Base-by-base conservation (phyloP, 2,329 filamentous ascomycete species). In the Ophiostoma montium region DNA sequence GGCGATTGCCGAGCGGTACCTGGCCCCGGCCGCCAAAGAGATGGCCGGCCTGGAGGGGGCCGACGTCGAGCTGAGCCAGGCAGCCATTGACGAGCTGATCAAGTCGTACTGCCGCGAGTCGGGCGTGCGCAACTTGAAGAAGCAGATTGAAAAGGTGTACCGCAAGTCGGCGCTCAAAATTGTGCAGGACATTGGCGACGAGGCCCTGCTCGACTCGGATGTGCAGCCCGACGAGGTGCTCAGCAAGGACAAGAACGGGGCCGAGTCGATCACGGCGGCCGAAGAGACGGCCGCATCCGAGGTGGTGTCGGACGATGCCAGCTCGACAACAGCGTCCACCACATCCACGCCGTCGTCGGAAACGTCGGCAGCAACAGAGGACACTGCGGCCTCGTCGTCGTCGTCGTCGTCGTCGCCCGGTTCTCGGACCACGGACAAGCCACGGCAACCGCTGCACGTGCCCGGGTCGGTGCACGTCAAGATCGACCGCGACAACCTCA, bases 141-240 rank as follows among this genome's bases (percentile, higher is more conserved):
- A 98, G 71, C 90, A 96, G 65, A 98, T 98, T 54, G 92, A 98
- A 65, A 98, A 98, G 70, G 87, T 98, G 3, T 98, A 95, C 67
- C 82, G 92, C 51, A 98, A 98, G 67, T 88, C 90, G 13, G 94
- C 92, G 0, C 73, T 98, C 54, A 96, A 95, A 68, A 98, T 98
- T 57, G 90, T 98, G 12, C 84, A 90, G 62, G 89, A 96, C 54
- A 74, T 96, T 13, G 90, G 90, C 46, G 89, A 95, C 60, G 82
- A 87, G 6, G 85, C 74, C 1, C 67, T 95, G 2, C 18, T 16
- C 3, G 89, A 95, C 62, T 80, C 84, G 19, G 79, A 86, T 54
- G 88, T 86, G 5, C 68, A 83, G 44, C 75, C 83, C 59, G 83
- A 55, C 16, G 45, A 36, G 39, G 45, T 35, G 11, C 39, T 48